phyloP scores from a whole-genome alignment of 2,329 filamentous ascomycete species.

The Pseudocercospora musae region DNA sequence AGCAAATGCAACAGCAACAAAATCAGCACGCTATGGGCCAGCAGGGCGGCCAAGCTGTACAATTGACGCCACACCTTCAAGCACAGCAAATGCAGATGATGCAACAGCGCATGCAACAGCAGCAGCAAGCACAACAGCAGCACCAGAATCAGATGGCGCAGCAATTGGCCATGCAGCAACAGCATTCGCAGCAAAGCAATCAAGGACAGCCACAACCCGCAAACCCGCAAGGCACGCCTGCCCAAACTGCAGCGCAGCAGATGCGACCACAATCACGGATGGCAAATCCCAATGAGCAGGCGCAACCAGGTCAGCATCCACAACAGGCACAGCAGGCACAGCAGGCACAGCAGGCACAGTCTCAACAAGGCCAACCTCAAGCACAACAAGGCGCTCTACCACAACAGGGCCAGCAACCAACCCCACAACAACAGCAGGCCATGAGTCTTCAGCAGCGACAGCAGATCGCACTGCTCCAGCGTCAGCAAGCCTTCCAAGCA shows the following conservation, averaged over 20 bases:
- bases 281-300: constrained; percentile 33
- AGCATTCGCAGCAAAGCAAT: constrained; percentile 48
- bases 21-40: constrained; percentile 28
- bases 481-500: constrained; percentile 28
- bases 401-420: constrained; percentile 42
- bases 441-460: constrained; percentile 27
- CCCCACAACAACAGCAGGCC: constrained; percentile 36
- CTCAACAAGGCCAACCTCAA: constrained; percentile 40
- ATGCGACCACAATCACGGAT: constrained; percentile 41
- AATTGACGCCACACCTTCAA: constrained; percentile 24
- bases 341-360: constrained; percentile 25
- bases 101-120: constrained; percentile 36
- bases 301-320: constrained; percentile 30
- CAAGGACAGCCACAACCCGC: constrained; percentile 44
- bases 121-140: constrained; percentile 35
- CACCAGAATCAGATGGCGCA: constrained; percentile 42
- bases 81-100: constrained; percentile 45
- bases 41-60: constrained; percentile 21
- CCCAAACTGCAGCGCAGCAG: constrained; percentile 34
- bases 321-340: constrained; percentile 24
- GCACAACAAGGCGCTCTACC: constrained; percentile 34
- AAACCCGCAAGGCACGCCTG: constrained; percentile 37
- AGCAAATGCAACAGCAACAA: constrained; percentile 40
- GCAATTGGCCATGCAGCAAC: constrained; percentile 47
- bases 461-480: constrained; percentile 30